Percentiles rank a stretch among this genome's conserved stretches.
Evolutionary conservation across 2,329 filamentous ascomycete species (phyloP).

Genomic region (Pseudodiploospora longispora): DNA sequence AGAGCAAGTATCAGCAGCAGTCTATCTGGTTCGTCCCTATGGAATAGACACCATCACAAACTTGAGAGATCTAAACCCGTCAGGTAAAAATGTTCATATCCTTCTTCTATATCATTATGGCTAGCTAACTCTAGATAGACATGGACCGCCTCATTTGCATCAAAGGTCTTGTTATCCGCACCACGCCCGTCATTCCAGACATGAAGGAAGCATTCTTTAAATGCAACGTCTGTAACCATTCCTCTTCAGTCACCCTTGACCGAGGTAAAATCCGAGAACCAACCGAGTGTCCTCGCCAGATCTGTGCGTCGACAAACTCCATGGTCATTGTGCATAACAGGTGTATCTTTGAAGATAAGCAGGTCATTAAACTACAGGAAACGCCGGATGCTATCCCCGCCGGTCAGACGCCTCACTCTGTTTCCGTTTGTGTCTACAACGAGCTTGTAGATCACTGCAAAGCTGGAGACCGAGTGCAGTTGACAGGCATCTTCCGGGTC

Average conservation of each 20-base stretch:
- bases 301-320: slow-evolving; percentile 80
- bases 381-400: slow-evolving; percentile 92
- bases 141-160: slow-evolving; percentile 95
- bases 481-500: slow-evolving; percentile 94
- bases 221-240: slow-evolving; percentile 88
- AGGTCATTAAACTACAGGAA: slow-evolving; percentile 97
- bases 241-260: slow-evolving; percentile 83
- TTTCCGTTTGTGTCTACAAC: slow-evolving; percentile 93
- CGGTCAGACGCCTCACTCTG: slow-evolving; percentile 93
- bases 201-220: slow-evolving; percentile 99
- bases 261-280: slow-evolving; percentile 94
- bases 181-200: slow-evolving; percentile 93
- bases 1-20: slow-evolving; percentile 68
- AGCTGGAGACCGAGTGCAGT: slow-evolving; percentile 88
- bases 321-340: slow-evolving; percentile 99
- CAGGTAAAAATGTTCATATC: slow-evolving; percentile 39
- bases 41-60: slow-evolving; percentile 83
- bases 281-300: slow-evolving; percentile 74
- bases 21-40: slow-evolving; percentile 83
- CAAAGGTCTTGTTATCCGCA: slow-evolving; percentile 92
- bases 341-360: slow-evolving; percentile 91
- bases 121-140: slow-evolving; percentile 38
- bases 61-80: slow-evolving; percentile 86
- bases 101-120: neutral
- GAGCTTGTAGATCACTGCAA: slow-evolving; percentile 97